Conservation (phyloP, 108 stramenopile species). For the Conticribra weissflogii region DNA sequence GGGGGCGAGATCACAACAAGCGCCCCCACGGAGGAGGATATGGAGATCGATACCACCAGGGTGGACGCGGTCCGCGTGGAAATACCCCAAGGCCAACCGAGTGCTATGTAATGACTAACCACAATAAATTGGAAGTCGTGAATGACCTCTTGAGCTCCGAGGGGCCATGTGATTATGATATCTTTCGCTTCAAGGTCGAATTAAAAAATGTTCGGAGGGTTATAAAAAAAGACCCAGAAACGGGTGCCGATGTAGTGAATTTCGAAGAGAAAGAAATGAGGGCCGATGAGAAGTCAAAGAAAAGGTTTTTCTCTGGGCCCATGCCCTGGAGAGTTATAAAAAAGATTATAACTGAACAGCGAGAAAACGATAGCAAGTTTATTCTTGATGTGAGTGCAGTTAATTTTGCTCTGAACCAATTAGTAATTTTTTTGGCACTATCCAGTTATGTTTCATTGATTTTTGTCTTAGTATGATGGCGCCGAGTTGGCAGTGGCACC, state of each 20-base stretch:
- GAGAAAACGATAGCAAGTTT: not conserved
- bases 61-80: not conserved
- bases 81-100: conserved; percentile 17
- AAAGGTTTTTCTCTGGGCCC: conserved; percentile 8
- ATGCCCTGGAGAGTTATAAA: conserved; percentile 16
- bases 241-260: not conserved
- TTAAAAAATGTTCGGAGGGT: conserved; percentile 4
- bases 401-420: not conserved
- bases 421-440: not conserved
- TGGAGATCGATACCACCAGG: not conserved
- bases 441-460: too few relatives aligned
- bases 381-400: conserved; percentile 7
- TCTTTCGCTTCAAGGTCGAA: not conserved
- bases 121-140: not conserved
- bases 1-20: too few relatives aligned
- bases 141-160: conserved; percentile 3
- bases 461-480: conserved; percentile 8
- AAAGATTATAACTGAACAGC: conserved; percentile 7
- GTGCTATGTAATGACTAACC: conserved; percentile 5
- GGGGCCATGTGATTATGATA: not conserved
- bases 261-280: not conserved
- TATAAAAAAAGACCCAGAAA: not conserved
- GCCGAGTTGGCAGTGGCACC: conserved; percentile 12
- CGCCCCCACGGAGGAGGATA: not conserved
- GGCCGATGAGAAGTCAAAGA: conserved; percentile 4